These are phyloP conservation scores for Kodamaea kakaduensis DNA, from an alignment of 805 yeast species.

Conservation along the genomic window DNA sequence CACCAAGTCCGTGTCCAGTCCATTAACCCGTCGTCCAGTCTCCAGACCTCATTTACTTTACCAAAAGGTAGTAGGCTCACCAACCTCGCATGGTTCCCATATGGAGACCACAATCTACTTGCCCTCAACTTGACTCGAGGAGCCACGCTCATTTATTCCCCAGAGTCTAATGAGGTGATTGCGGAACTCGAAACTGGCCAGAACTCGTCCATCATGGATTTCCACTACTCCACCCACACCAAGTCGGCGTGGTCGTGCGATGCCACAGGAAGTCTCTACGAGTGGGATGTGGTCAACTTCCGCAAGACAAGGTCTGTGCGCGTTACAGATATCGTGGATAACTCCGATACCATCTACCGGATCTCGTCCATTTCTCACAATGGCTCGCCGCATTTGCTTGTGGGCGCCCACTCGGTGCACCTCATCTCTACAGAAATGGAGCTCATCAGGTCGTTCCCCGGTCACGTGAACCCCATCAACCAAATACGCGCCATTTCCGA, in stretches of 20 bases:
- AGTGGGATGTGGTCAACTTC: conserved; percentile 56
- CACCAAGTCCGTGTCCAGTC: conserved; percentile 67
- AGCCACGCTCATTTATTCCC: conserved; percentile 60
- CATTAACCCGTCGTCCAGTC: conserved; percentile 35
- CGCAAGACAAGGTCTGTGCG: conserved; percentile 40
- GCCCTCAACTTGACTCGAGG: conserved; percentile 69
- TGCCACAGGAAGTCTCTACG: conserved; percentile 50
- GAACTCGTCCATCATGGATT: conserved; percentile 46
- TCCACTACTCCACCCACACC: conserved; percentile 41
- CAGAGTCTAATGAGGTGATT: conserved; percentile 54
- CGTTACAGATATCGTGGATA: conserved; percentile 34
- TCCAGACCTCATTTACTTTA: conserved; percentile 48
- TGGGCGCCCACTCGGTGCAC: conserved; percentile 65
- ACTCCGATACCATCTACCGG: conserved; percentile 31
- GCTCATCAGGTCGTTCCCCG: conserved; percentile 58
- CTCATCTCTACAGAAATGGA: conserved; percentile 43
- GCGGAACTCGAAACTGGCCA: conserved; percentile 46
- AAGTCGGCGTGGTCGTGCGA: conserved; percentile 58
- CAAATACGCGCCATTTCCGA: conserved; percentile 40
- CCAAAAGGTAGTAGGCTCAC: conserved; percentile 49
- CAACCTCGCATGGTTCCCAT: conserved; percentile 50
- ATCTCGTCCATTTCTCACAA: conserved; percentile 26
- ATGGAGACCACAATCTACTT: conserved; percentile 40
- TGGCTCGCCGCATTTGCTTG: conserved; percentile 43
- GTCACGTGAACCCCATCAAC: conserved; percentile 68